phyloP scores from a whole-genome alignment of 129 eudicot species.

The Arctium lappa region DNA sequence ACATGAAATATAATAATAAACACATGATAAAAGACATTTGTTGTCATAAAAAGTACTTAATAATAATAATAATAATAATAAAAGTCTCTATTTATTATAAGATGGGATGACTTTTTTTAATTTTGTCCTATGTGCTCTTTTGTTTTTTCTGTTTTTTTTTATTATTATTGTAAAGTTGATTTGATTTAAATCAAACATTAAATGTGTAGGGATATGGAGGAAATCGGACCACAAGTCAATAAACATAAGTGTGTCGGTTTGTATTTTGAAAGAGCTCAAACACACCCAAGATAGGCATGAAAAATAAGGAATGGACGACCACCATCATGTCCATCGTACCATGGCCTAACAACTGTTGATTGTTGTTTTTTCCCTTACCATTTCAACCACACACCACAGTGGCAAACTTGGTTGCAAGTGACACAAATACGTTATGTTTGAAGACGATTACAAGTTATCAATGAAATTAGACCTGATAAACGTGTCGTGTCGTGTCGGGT shows the following conservation, averaged over 20 bases:
- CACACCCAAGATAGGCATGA: neutral
- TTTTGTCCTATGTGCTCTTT: too few species aligned
- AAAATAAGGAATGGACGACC: neutral
- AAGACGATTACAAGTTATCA: neutral
- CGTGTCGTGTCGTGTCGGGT: too few species aligned
- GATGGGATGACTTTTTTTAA: neutral
- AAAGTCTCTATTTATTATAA: too few species aligned
- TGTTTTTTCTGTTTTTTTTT: too few species aligned
- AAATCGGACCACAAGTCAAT: neutral
- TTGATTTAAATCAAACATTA: too few species aligned
- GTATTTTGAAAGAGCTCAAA: neutral
- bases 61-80: too few species aligned
- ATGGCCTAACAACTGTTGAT: too few species aligned
- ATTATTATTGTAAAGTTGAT: too few species aligned
- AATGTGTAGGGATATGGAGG: neutral
- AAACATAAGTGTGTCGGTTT: neutral
- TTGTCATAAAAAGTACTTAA: neutral
- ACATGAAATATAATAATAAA: too few species aligned
- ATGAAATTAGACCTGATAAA: too few species aligned
- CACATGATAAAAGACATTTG: neutral
- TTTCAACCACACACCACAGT: neutral
- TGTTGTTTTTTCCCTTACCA: neutral
- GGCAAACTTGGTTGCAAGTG: neutral
- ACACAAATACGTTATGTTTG: neutral
- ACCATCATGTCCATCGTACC: too few species aligned